phyloP scores from a whole-genome alignment of 176 grass and related monocot species.

The Zea luxurians region DNA sequence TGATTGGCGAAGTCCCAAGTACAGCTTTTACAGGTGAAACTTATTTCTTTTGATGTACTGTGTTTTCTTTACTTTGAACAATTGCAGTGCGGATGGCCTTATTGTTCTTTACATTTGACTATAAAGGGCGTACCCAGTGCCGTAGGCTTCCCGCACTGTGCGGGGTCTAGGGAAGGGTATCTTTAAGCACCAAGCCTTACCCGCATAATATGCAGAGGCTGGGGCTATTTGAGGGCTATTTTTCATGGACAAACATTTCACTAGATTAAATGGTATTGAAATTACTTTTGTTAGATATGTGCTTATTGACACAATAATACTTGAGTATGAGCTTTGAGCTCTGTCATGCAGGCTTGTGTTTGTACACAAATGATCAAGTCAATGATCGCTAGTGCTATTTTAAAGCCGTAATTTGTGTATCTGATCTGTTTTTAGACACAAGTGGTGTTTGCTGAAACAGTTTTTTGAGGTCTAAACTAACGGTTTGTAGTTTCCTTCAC shows the following conservation, averaged over 20 bases:
- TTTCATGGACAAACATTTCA: neutral
- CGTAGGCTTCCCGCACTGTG: too few species aligned
- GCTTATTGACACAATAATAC: slow-evolving; percentile 16
- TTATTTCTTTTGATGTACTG: neutral
- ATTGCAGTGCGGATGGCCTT: neutral
- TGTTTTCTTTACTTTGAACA: neutral
- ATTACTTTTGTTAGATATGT: neutral
- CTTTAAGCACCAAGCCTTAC: too few species aligned
- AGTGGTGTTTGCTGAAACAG: neutral
- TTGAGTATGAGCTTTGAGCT: neutral
- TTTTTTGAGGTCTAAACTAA: neutral
- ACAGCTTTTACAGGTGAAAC: neutral
- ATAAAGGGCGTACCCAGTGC: too few species aligned
- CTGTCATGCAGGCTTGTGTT: neutral
- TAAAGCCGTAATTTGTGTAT: neutral
- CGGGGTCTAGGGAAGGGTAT: too few species aligned
- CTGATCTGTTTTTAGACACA: neutral
- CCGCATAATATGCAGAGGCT: too few species aligned
- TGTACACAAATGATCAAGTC: neutral
- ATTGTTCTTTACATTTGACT: slow-evolving; percentile 2
- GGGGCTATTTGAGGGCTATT: neutral
- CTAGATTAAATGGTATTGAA: neutral
- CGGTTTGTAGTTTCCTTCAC: neutral
- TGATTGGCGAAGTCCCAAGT: slow-evolving; percentile 32
- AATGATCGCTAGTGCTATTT: neutral